A percentile compares a stretch with the other conserved stretches of the same genome.
phyloP scores from a whole-genome alignment of 83 land plant species.

The Picea abies region DNA sequence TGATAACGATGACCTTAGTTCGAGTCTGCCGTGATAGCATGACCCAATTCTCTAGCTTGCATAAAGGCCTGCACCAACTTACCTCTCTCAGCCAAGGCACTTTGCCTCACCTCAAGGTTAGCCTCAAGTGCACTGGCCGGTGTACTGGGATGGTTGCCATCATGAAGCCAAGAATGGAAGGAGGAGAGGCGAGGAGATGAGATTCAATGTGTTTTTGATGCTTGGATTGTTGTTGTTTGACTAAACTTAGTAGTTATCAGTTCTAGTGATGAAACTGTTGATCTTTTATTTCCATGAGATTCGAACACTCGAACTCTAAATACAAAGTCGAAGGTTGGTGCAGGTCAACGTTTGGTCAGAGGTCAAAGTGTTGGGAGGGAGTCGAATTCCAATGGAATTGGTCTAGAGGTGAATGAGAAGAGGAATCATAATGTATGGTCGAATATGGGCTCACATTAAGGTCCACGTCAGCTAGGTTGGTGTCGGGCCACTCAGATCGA shows the following conservation, averaged over 20 bases:
- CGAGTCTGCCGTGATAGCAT: too few species aligned
- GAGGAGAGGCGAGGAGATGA: background rate
- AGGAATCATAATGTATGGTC: too few species aligned
- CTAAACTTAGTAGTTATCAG: background rate
- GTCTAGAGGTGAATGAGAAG: constrained; percentile 9
- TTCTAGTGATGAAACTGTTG: background rate
- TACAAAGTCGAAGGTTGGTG: background rate
- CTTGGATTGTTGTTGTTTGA: background rate
- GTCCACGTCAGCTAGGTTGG: too few species aligned
- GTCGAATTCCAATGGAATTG: background rate
- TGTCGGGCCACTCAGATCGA: too few species aligned
- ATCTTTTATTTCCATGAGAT: background rate
- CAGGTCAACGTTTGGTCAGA: background rate
- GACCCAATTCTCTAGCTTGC: too few species aligned
- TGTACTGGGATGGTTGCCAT: background rate
- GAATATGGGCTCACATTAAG: too few species aligned
- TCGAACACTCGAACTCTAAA: background rate
- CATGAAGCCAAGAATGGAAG: too few species aligned
- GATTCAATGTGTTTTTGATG: background rate
- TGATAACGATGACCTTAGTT: too few species aligned
- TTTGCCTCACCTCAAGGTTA: background rate
- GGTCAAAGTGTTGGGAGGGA: too few species aligned
- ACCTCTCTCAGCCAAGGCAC: constrained; percentile 59
- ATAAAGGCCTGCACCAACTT: constrained; percentile 73
- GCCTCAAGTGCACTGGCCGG: background rate